These are phyloP conservation scores for Russula earlei DNA, from an alignment of 768 basidiomycete genomes.

Conservation along the genomic window DNA sequence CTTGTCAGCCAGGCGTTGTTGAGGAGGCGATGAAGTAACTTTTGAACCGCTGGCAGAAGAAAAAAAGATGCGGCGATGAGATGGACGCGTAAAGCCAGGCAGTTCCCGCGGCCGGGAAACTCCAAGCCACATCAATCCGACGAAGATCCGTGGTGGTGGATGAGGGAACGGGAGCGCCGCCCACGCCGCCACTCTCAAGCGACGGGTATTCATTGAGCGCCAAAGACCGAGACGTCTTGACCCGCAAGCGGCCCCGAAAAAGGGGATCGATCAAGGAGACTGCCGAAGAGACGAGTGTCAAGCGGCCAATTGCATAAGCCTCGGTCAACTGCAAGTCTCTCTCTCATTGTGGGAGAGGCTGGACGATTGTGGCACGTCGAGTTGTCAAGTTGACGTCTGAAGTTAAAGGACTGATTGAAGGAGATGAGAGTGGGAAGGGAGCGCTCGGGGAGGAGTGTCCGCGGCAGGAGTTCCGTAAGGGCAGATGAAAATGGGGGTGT, in stretches of 20 bases:
- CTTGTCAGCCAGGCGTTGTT: background rate
- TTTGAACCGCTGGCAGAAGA: background rate
- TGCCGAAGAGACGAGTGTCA: background rate
- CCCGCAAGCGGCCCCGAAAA: background rate
- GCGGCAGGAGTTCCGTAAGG: background rate
- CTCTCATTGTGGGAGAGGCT: too few relatives aligned
- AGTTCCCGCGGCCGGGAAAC: too few relatives aligned
- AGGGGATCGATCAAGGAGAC: background rate
- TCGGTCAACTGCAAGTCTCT: too few relatives aligned
- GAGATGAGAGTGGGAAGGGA: background rate
- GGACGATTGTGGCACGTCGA: too few relatives aligned
- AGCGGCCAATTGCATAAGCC: too few relatives aligned
- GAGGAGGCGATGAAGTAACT: background rate
- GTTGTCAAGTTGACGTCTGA: too few relatives aligned
- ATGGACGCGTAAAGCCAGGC: too few relatives aligned
- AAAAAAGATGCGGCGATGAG: too few relatives aligned
- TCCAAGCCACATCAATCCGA: too few relatives aligned
- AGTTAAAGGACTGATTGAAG: background rate
- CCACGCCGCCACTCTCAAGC: background rate
- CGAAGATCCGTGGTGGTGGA: background rate
- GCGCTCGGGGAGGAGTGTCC: background rate
- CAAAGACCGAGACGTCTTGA: background rate
- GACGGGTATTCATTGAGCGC: background rate
- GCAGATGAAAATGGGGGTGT: background rate
- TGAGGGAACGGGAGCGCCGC: too few relatives aligned